Base-by-base conservation (phyloP, 805 yeast genomes). In the Nakazawaea wyomingensis region DNA sequence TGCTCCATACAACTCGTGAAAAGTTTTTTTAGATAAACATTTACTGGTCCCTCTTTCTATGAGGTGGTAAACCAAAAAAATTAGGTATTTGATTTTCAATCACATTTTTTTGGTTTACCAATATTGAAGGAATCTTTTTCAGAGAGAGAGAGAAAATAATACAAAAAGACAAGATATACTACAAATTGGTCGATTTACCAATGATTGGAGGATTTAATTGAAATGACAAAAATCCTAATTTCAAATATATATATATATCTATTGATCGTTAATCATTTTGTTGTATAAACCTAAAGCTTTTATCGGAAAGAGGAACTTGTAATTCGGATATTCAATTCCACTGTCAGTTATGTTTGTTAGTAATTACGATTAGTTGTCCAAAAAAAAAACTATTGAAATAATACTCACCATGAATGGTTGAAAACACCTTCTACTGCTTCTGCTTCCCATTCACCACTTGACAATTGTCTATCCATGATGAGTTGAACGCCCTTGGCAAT, bases 241-340 rank as follows among this genome's bases (percentile, higher is more conserved):
- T 41, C 18, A 24, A 34, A 18, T 35, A 41, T 20, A 34, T 41
- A 8, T 35, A 34, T 26, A 41, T 20, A 34, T 41, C n/a, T 35
- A 34, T 26, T 34, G 32, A 33, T 24, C 27, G 11, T 16, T 35
- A 13, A 20, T 20, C 37, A 34, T n/a, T 16, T 22, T 34, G 7
- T 13, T 14, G 20, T 34, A 34, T 34, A 34, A 21, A 13, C 37
- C 28, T 22, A 93, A 66, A 0, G 99, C 99, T 63, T 93, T 93
- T 53, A 91, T 84, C 1, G 97, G 83, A 61, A 93, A 93, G 45
- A 88, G 66, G 55, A 82, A 91, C 64, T 84, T 80, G 64, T 93
- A 93, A 55, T 88, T 86, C 31, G 98, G 98, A 60, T 93, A 93
- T 61, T 93, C 98, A 56, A 93, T 93, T 2, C 93, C 96, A 66